A percentile compares a stretch with the other conserved stretches of the same genome.
Evolutionary conservation across 352 stramenopile species (phyloP).

Genomic region (Elongisporangium senticosum): DNA sequence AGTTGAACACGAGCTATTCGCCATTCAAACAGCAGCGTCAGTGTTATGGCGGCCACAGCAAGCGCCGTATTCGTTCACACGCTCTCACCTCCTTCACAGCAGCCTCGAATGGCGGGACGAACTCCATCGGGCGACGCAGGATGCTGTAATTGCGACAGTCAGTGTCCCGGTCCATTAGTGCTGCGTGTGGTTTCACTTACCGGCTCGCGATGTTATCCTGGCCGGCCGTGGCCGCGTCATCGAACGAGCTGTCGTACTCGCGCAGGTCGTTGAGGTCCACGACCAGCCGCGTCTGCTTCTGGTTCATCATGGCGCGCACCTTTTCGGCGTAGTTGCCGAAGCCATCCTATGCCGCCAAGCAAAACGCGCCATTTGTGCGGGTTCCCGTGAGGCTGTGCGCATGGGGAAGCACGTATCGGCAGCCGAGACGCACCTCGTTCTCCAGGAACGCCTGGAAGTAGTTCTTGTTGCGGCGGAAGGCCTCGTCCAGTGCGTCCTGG

Average conservation of each 20-base stretch:
- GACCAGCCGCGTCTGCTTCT: conserved; percentile 65
- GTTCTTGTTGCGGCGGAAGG: conserved; percentile 83
- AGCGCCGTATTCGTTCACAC: background rate
- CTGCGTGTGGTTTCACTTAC: conserved; percentile 4
- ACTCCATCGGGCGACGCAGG: conserved; percentile 80
- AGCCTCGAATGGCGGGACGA: conserved; percentile 78
- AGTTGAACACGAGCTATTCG: conserved; percentile 62
- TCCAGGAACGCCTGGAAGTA: conserved; percentile 83
- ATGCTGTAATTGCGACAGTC: conserved; percentile 16
- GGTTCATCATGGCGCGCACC: conserved; percentile 75
- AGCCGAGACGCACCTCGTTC: conserved; percentile 49
- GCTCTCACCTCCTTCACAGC: conserved; percentile 56
- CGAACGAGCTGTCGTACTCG: conserved; percentile 86
- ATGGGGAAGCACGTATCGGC: background rate
- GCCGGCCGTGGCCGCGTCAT: conserved; percentile 36
- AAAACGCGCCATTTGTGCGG: background rate
- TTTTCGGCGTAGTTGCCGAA: conserved; percentile 80
- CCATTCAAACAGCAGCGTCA: background rate
- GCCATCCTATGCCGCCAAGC: conserved; percentile 28
- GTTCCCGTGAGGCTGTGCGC: background rate
- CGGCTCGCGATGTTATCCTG: conserved; percentile 77
- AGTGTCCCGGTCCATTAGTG: background rate
- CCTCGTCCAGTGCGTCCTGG: conserved; percentile 80
- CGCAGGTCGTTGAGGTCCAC: conserved; percentile 89
- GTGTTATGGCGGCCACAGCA: background rate